Base-by-base conservation (phyloP, 2,329 filamentous ascomycete genomes). In the Pseudocercospora crystallina region DNA sequence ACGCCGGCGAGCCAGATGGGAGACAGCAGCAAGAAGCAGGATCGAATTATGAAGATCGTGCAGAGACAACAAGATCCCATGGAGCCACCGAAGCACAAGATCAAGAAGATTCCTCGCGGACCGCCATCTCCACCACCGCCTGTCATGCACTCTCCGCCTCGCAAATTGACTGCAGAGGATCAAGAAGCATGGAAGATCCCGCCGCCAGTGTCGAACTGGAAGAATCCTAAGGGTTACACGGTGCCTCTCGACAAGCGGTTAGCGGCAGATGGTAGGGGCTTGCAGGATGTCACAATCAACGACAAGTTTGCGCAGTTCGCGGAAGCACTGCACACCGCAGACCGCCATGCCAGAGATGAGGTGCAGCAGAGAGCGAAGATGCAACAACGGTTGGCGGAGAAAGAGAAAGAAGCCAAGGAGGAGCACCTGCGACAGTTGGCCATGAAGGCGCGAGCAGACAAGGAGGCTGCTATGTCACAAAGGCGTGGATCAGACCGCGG, bases 161-260 rank as follows among this genome's bases (percentile, higher is more conserved):
- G 94, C 56, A 99, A 97, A 67, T 79, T 99, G 55, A 99, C 94
- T 1, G 94, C 92, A 5, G 91, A 96, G 69, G 94, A 99, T 63
- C 92, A 97, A 71, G 94, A 97, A 70, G 89, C 89, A 52, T 99
- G 94, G 94, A 90, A 86, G 65, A 96, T 89, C 30, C 85, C 85
- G 0, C 90, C 92, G 2, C 89, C 92, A 0, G 86, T 99, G 2
- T 95, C 89, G 14, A 97, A 97, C 71, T 99, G 94, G 94, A 99
- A 99, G 81, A 99, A 99, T 70, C 89, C 92, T 1, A 97, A 97
- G 75, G 94, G 94, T 64, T 99, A 96, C 67, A 99, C 94, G 0
- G 89, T 99, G 1, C 90, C 94, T 0, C 72, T 99, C 44, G 94
- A 99, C 70, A 99, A 99, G 76, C 86, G 94, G 67, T 75, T 99